Evolutionary conservation across 2,329 filamentous ascomycete genomes (phyloP), one percentile per base, ranked within the genome.

Genomic region (Penicillium brevicompactum): DNA sequence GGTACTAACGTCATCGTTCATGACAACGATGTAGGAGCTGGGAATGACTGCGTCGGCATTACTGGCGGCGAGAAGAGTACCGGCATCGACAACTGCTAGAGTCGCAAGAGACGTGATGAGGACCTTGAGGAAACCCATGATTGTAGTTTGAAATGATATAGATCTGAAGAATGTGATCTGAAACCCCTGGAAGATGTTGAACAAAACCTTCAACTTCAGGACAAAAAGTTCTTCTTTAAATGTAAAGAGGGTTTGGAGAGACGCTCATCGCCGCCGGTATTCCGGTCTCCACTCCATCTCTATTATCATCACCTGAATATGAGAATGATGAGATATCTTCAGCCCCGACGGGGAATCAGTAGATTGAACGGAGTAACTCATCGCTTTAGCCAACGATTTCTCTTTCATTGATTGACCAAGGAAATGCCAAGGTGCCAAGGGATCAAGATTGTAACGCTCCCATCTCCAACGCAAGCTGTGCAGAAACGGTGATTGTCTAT

Each of bases 11-110:
- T 11, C 53, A 51, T 56, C 53, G 11, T 56, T 56, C 53, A 56
- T 56, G 32, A 56, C 49, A 49, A 56, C 53, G 34, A 56, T 56
- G 32, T 56, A 56, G 49, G 49, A 52, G 53, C 53, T 49, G 22
- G 44, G 44, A 48, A 56, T 14, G 22, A 56, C 49, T 14, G 32
- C 49, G 18, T 42, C 32, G 16, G 31, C 2, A 16, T 56, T 11
- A 16, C n/a, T 52, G 53, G 32, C 49, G 22, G 30, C 45, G 31
- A 56, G 31, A 4, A 56, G 45, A 3, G 9, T 41, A 32, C 49
- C 53, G 16, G 53, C 53, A 46, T 56, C 14, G 24, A 46, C 53
- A 30, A 56, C 49, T 46, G 49, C 53, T 7, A 56, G 49, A 49
- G 53, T 52, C 16, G 49, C 49, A 49, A 56, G 49, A 11, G 49